Percentiles rank a stretch among this genome's conserved stretches.
phyloP scores from a whole-genome alignment of 31 red algal genomes.

The Asparagopsis taxiformis region DNA sequence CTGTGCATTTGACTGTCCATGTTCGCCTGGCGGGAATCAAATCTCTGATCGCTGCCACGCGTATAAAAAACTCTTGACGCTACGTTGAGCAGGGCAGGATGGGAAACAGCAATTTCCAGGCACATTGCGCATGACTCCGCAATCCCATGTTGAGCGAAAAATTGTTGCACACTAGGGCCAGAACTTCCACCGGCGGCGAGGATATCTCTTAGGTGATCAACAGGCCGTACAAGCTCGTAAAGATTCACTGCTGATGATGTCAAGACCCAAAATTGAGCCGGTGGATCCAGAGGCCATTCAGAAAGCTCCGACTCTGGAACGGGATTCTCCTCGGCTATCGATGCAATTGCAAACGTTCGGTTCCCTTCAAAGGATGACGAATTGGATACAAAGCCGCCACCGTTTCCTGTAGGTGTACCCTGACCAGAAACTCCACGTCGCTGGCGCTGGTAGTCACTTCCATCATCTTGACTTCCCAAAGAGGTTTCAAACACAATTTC shows the following conservation, averaged over 20 bases:
- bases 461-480: background rate
- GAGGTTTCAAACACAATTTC: constrained; percentile 43
- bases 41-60: background rate
- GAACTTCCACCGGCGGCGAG: constrained; percentile 27
- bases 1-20: background rate
- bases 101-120: constrained; percentile 52
- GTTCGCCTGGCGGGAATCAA: background rate
- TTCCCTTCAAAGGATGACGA: background rate
- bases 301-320: background rate
- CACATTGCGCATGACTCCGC: constrained; percentile 83
- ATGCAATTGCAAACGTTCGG: background rate
- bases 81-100: constrained; percentile 15
- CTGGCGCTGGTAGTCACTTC: background rate
- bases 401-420: background rate
- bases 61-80: constrained; percentile 47
- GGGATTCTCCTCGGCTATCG: background rate
- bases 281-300: constrained; percentile 33
- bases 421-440: background rate
- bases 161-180: constrained; percentile 30
- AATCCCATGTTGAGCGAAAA: constrained; percentile 73
- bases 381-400: background rate
- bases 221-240: constrained; percentile 58
- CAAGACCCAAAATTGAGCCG: constrained; percentile 60
- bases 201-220: constrained; percentile 57
- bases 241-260: constrained; percentile 59